phyloP scores from a whole-genome alignment of 768 basidiomycete species.

The Pulveroboletus ravenelii region DNA sequence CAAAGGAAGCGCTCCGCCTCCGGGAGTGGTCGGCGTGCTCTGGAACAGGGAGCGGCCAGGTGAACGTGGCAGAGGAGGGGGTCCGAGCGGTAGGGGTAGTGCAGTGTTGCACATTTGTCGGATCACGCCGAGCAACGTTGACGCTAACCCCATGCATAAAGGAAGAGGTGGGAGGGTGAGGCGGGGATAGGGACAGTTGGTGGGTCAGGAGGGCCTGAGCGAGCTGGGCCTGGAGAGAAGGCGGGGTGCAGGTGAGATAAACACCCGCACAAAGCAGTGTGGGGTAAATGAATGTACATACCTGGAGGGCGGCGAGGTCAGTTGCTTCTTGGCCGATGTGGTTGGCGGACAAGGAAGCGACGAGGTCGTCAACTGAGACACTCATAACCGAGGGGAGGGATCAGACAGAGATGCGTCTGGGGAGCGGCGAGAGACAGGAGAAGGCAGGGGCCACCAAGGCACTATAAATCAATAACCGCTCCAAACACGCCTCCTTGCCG shows the following conservation, averaged over 20 bases:
- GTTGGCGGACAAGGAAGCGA: conserved; percentile 41
- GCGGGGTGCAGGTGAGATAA: conserved; percentile 13
- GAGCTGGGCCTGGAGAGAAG: conserved; percentile 38
- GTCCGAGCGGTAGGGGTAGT: conserved; percentile 38
- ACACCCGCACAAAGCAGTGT: conserved; percentile 9
- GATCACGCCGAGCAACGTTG: conserved; percentile 27
- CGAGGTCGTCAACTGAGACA: conserved; percentile 47
- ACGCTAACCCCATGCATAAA: conserved; percentile 20
- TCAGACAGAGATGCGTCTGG: background rate
- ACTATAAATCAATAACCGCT: conserved; percentile 15
- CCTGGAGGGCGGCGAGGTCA: conserved; percentile 47
- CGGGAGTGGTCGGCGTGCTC: conserved; percentile 23
- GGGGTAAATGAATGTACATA: conserved; percentile 21
- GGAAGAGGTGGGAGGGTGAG: conserved; percentile 13
- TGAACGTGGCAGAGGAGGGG: conserved; percentile 26
- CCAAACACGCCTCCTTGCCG: conserved; percentile 21
- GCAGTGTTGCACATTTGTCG: conserved; percentile 36
- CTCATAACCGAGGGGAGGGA: conserved; percentile 33
- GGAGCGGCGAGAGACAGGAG: conserved; percentile 8
- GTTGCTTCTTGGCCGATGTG: conserved; percentile 53
- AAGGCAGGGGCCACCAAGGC: conserved; percentile 6
- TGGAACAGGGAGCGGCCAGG: conserved; percentile 26
- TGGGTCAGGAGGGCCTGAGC: conserved; percentile 40
- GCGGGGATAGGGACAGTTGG: conserved; percentile 21
- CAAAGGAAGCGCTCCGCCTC: conserved; percentile 26